Conservation (phyloP, 345 rosid species). For the Schrenkiella parvula region DNA sequence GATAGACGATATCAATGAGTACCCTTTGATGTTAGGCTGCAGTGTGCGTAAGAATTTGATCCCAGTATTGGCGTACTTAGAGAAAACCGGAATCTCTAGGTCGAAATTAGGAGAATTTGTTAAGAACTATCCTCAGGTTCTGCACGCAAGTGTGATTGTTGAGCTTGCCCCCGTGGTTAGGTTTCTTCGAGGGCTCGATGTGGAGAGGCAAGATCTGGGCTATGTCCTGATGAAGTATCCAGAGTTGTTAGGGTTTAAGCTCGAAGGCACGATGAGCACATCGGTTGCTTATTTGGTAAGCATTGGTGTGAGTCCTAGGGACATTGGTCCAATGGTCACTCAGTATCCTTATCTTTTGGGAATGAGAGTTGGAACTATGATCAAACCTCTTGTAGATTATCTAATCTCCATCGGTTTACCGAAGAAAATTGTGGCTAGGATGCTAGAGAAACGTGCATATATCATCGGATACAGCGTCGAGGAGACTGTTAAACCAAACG, state of each 20-base stretch:
- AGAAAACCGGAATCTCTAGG: constrained; percentile 67
- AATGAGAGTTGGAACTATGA: constrained; percentile 90
- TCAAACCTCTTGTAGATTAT: constrained; percentile 79
- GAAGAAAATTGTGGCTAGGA: constrained; percentile 72
- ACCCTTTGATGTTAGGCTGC: constrained; percentile 77
- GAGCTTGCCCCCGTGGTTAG: constrained; percentile 88
- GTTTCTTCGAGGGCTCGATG: constrained; percentile 89
- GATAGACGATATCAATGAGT: constrained; percentile 77
- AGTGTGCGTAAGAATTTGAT: constrained; percentile 84
- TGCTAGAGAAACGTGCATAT: constrained; percentile 85
- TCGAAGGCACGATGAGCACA: constrained; percentile 84
- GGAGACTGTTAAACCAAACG: constrained; percentile 83
- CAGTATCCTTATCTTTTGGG: constrained; percentile 84
- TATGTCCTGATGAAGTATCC: constrained; percentile 84
- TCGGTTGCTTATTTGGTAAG: constrained; percentile 91
- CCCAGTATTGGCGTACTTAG: constrained; percentile 86
- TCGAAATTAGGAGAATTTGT: constrained; percentile 80
- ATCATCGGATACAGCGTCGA: constrained; percentile 80
- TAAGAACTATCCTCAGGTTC: constrained; percentile 75
- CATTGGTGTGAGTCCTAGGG: constrained; percentile 87
- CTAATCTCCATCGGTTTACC: constrained; percentile 70
- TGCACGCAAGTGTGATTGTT: constrained; percentile 79
- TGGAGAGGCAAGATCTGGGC: constrained; percentile 80
- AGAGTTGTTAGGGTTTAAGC: constrained; percentile 87
- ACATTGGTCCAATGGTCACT: constrained; percentile 92